Percentiles rank a stretch among this genome's conserved stretches.
Conservation (phyloP, 345 rosid genomes). For the Alliaria petiolata region DNA sequence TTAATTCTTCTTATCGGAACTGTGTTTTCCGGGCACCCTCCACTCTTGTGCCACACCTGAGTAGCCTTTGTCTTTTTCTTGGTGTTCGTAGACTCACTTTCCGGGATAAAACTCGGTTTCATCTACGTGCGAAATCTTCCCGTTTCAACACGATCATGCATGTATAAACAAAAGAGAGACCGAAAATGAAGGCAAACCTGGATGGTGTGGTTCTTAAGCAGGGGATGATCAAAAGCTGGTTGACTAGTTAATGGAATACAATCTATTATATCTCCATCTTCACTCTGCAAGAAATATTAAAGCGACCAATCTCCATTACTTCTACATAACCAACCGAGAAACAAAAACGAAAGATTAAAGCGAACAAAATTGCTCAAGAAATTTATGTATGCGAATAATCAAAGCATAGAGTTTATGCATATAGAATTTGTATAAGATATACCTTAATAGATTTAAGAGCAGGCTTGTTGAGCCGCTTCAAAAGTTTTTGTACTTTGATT, state of each 20-base stretch:
- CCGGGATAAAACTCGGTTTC: constrained; percentile 52
- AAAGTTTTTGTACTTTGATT: constrained; percentile 39
- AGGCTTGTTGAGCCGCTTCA: constrained; percentile 63
- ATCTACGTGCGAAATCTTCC: constrained; percentile 28
- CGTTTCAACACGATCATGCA: constrained; percentile 2
- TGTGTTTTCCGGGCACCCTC: constrained; percentile 48
- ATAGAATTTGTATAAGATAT: background rate
- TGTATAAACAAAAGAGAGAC: background rate
- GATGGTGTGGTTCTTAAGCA: constrained; percentile 36
- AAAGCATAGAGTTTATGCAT: too few species aligned
- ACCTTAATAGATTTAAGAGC: constrained; percentile 60
- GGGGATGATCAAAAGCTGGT: constrained; percentile 35
- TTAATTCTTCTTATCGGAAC: constrained; percentile 57
- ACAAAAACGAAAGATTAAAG: too few species aligned
- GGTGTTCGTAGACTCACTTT: constrained; percentile 33
- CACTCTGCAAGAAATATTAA: constrained; percentile 18
- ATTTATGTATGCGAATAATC: too few species aligned
- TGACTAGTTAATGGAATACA: constrained; percentile 34
- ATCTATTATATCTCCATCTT: constrained; percentile 36
- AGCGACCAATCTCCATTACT: too few species aligned
- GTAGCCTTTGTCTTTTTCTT: constrained; percentile 10
- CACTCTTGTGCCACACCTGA: constrained; percentile 55
- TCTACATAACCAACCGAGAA: too few species aligned
- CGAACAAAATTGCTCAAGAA: background rate
- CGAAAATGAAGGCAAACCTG: constrained; percentile 20